phyloP scores from a whole-genome alignment of 2,329 filamentous ascomycete genomes.

The Calonectria multiphialidica region DNA sequence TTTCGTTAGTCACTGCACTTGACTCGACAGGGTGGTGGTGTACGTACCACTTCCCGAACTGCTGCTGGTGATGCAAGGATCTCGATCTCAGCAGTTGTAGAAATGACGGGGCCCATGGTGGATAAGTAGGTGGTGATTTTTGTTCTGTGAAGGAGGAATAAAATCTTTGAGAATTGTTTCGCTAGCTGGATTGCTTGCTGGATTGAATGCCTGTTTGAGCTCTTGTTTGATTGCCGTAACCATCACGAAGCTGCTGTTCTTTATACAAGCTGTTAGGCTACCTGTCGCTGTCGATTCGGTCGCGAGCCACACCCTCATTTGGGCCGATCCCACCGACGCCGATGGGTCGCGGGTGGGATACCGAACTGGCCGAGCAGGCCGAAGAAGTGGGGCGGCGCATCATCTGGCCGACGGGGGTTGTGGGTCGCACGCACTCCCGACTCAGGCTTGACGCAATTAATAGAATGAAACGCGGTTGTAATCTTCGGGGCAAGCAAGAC shows the following conservation, averaged over 20 bases:
- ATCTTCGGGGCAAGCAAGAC: no score
- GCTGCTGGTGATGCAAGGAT: slow-evolving; percentile 26
- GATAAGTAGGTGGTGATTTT: not conserved
- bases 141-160: not conserved
- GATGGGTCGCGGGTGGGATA: not conserved
- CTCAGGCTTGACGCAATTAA: no score
- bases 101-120: not conserved
- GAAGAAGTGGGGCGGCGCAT: not conserved
- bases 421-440: no score
- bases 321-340: not conserved
- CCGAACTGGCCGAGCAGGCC: not conserved
- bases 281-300: not conserved
- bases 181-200: not conserved
- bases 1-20: not conserved
- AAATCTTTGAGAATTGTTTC: not conserved
- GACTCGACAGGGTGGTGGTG: fast-evolving
- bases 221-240: not conserved
- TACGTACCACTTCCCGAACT: slow-evolving; percentile 28
- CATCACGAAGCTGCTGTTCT: not conserved
- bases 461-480: no score
- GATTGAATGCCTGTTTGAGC: not conserved
- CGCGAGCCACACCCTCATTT: not conserved
- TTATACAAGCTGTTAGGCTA: not conserved
- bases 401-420: no score
- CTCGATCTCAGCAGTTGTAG: slow-evolving; percentile 18